Conservation (phyloP, 441 rosid genomes). For the Croton laevigatus region DNA sequence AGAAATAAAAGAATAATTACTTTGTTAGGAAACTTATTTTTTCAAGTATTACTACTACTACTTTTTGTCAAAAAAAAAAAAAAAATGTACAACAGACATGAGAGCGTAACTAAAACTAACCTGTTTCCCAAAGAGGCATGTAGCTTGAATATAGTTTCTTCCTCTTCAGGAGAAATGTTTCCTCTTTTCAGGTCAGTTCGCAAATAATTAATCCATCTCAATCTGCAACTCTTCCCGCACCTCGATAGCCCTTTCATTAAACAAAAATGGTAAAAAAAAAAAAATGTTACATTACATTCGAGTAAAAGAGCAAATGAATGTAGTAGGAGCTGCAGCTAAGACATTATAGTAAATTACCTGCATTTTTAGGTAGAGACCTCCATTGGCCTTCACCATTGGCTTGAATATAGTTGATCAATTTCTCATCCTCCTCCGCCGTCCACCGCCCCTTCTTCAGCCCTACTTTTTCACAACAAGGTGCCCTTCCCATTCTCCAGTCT, state of each 20-base stretch:
- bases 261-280: background rate
- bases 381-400: slow-evolving; percentile 83
- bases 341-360: slow-evolving; percentile 41
- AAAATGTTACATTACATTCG: background rate
- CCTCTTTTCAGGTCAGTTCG: slow-evolving; percentile 73
- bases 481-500: slow-evolving; percentile 61
- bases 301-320: no score
- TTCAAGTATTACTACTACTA: no score
- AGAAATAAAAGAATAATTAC: no score
- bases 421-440: slow-evolving; percentile 80
- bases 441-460: slow-evolving; percentile 85
- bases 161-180: slow-evolving; percentile 56
- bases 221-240: slow-evolving; percentile 88
- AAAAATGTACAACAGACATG: background rate
- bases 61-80: no score
- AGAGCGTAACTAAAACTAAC: slow-evolving; percentile 22
- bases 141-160: slow-evolving; percentile 51
- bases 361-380: slow-evolving; percentile 87
- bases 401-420: slow-evolving; percentile 52
- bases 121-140: slow-evolving; percentile 71
- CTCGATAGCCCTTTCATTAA: slow-evolving; percentile 56
- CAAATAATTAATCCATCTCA: slow-evolving; percentile 83
- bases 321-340: no score
- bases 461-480: slow-evolving; percentile 85
- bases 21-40: no score